Percentiles rank a stretch among this genome's conserved stretches.
Conservation (phyloP, 2,329 filamentous ascomycete species). For the Colletotrichum ledebouriae region DNA sequence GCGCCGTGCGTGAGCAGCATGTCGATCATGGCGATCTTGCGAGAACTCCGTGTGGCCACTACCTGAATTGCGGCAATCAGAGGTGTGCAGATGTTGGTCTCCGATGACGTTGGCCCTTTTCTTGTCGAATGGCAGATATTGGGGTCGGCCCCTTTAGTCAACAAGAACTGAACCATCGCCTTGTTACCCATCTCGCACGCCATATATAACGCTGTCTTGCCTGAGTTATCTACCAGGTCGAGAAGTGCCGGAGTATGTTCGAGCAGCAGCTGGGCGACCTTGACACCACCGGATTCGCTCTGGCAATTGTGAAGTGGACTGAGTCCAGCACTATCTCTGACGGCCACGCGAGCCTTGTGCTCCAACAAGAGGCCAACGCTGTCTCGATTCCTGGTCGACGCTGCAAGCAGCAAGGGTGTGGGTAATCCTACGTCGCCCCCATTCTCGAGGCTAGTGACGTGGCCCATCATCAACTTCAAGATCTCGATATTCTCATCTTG, state of each 20-base stretch:
- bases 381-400: conserved; percentile 48
- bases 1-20: conserved; percentile 45
- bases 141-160: conserved; percentile 44
- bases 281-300: conserved; percentile 44
- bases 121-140: conserved; percentile 45
- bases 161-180: conserved; percentile 47
- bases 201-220: conserved; percentile 49
- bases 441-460: conserved; percentile 45
- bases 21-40: conserved; percentile 46
- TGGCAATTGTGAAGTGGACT: conserved; percentile 49
- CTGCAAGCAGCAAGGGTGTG: conserved; percentile 50
- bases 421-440: conserved; percentile 42
- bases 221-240: conserved; percentile 44
- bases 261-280: conserved; percentile 47
- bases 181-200: conserved; percentile 49
- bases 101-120: neutral
- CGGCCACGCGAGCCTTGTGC: conserved; percentile 45
- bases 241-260: conserved; percentile 41
- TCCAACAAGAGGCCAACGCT: conserved; percentile 47
- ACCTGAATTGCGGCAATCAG: conserved; percentile 48
- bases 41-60: conserved; percentile 41
- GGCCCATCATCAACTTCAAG: conserved; percentile 46
- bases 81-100: conserved; percentile 44
- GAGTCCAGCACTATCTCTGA: conserved; percentile 45
- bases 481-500: conserved; percentile 46